phyloP scores from a whole-genome alignment of 2,329 filamentous ascomycete genomes.

The Alternaria dauci region DNA sequence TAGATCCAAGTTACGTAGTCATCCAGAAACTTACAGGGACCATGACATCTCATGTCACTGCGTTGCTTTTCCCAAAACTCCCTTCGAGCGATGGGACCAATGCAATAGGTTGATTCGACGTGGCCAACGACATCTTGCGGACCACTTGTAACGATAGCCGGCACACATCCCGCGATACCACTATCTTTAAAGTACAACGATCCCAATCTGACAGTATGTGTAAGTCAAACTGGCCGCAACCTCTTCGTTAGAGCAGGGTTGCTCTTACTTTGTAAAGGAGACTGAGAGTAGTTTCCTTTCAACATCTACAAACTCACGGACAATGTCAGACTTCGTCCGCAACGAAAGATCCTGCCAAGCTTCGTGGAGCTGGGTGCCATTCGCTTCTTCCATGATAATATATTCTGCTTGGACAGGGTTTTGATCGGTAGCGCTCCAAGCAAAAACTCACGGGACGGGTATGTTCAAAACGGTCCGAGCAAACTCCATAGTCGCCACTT shows the following conservation, averaged over 20 bases:
- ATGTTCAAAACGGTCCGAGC: constrained; percentile 30
- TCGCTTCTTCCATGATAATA: constrained; percentile 46
- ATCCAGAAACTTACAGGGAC: constrained; percentile 31
- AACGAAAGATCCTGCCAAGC: constrained; percentile 35
- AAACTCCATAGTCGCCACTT: constrained; percentile 43
- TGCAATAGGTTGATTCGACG: constrained; percentile 29
- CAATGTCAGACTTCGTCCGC: constrained; percentile 27
- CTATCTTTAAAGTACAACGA: constrained; percentile 36
- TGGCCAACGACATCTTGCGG: constrained; percentile 24
- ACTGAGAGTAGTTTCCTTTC: constrained; percentile 42
- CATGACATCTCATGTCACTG: constrained; percentile 32
- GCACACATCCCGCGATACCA: constrained; percentile 41
- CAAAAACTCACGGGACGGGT: constrained; percentile 37
- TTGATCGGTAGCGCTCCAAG: constrained; percentile 33
- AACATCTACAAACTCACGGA: constrained; percentile 39
- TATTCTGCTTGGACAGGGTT: constrained; percentile 43
- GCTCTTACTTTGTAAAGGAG: constrained; percentile 37
- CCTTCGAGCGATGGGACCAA: constrained; percentile 34
- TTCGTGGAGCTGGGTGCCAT: constrained; percentile 31
- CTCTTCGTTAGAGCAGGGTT: constrained; percentile 28
- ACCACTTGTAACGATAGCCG: constrained; percentile 30
- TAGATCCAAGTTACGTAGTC: not conserved
- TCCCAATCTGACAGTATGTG: constrained; percentile 21
- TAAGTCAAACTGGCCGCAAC: constrained; percentile 26
- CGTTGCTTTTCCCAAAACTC: constrained; percentile 38